A percentile compares a stretch with the other conserved stretches of the same genome.
Conservation (phyloP, 2,329 filamentous ascomycete species). For the Elsinoe necatrix region DNA sequence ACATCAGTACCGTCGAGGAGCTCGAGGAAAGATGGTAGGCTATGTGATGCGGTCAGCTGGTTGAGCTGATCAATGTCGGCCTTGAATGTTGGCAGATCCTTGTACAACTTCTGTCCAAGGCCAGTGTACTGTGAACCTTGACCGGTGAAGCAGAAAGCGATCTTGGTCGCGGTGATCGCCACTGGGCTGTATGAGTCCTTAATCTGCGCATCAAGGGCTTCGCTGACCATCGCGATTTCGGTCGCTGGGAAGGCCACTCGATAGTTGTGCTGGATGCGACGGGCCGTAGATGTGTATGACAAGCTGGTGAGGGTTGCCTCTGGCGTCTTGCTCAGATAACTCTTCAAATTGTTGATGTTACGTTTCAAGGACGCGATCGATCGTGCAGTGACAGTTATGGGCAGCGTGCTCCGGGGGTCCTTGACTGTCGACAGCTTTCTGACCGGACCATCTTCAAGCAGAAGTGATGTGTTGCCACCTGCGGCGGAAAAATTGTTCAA, state of each 20-base stretch:
- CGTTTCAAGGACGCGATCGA: conserved; percentile 45
- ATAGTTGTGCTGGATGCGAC: conserved; percentile 47
- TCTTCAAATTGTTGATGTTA: conserved; percentile 42
- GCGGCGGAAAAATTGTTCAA: conserved; percentile 48
- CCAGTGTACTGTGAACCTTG: conserved; percentile 47
- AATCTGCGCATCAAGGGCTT: conserved; percentile 38
- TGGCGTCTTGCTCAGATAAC: conserved; percentile 39
- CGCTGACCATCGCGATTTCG: conserved; percentile 40
- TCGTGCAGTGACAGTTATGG: conserved; percentile 43
- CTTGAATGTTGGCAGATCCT: conserved; percentile 41
- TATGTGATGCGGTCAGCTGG: conserved; percentile 38
- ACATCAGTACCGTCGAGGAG: conserved; percentile 43
- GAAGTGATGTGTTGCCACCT: conserved; percentile 45
- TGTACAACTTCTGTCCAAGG: conserved; percentile 43
- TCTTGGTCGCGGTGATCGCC: conserved; percentile 44
- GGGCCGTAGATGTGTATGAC: conserved; percentile 46
- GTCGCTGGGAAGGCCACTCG: conserved; percentile 41
- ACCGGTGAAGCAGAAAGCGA: conserved; percentile 45
- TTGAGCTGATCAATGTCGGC: conserved; percentile 43
- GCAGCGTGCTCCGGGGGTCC: conserved; percentile 41
- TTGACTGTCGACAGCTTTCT: conserved; percentile 33
- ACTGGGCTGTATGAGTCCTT: conserved; percentile 46
- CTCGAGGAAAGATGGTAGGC: conserved; percentile 42
- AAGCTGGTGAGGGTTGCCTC: conserved; percentile 40
- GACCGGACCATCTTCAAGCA: conserved; percentile 45